Evolutionary conservation across 2,329 filamentous ascomycete genomes (phyloP).

Genomic region (Camillea tinctor): DNA sequence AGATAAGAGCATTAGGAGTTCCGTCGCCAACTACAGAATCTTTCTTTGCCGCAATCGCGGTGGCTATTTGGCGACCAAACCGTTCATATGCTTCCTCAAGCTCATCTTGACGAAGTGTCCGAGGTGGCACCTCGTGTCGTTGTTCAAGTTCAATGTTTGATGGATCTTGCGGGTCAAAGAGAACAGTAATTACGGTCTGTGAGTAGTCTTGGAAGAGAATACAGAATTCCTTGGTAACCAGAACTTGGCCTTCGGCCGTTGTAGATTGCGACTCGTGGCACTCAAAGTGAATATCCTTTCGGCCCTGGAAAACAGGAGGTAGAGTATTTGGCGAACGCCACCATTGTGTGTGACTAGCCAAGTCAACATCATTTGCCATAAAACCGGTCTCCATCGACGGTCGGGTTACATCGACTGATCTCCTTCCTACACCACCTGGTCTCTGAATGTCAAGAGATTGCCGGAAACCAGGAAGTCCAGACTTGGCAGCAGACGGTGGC

Average conservation of each 20-base stretch:
- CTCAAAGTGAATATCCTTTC: conserved; percentile 81
- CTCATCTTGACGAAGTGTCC: conserved; percentile 83
- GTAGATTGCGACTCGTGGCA: conserved; percentile 72
- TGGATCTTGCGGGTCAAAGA: conserved; percentile 73
- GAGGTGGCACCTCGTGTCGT: conserved; percentile 80
- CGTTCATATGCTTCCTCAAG: conserved; percentile 81
- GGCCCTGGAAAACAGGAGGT: conserved; percentile 77
- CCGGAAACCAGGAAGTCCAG: conserved; percentile 33
- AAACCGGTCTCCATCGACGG: conserved; percentile 76
- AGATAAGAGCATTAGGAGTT: conserved; percentile 72
- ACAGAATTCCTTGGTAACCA: conserved; percentile 76
- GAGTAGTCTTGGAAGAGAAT: conserved; percentile 96
- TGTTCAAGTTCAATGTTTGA: conserved; percentile 76
- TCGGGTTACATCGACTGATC: conserved; percentile 74
- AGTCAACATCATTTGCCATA: conserved; percentile 84
- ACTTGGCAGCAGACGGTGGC: conserved; percentile 31
- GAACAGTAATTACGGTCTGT: conserved; percentile 82
- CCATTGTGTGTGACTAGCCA: conserved; percentile 74
- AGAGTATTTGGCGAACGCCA: conserved; percentile 80
- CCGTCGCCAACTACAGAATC: conserved; percentile 83
- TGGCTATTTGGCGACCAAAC: conserved; percentile 76
- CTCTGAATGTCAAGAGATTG: conserved; percentile 66
- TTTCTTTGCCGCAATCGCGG: conserved; percentile 69
- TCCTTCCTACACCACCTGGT: conserved; percentile 40
- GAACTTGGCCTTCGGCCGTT: conserved; percentile 67